Base-by-base conservation (phyloP, 306 rosid genomes). In the Inga leiocalycina region DNA sequence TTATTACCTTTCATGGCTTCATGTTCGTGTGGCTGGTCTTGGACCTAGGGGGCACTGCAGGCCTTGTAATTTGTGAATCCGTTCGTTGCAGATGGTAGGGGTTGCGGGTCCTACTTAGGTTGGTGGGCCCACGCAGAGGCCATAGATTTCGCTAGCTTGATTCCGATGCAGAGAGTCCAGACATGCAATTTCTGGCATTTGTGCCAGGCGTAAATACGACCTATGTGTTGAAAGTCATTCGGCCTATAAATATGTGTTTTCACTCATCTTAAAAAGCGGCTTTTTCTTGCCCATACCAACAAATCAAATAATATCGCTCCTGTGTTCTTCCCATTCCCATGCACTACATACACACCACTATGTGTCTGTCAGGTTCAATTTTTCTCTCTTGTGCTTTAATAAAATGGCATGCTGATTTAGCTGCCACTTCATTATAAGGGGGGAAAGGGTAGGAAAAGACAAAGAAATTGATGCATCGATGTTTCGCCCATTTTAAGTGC, bases 31-130 rank as follows among this genome's bases (percentile, higher is more conserved):
- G 27, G 30, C 10, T 44, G 44, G 70, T 52, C 68, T 70, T 72
- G 76, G 59, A 64, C 37, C 8, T 8, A 3, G 71, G 75, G 52
- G 67, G 11, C 80, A 74, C 54, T 14, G 15, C 66, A 3, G n/a
- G 72, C 22, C 20, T 68, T 39, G 74, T 69, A 44, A 39, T 39
- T 39, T 24, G 74, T 39, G 49, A 69, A 39, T 39, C 15, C 7
- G 16, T 77, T 54, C 34, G 4, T 10, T 61, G 61, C n/a, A 54
- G 16, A 16, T 54, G 57, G 30, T 75, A 79, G 41, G 74, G 51
- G 7, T 15, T 73, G 86, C 70, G 89, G 87, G 86, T 82, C 88
- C 85, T 74, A 32, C 57, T 30, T 0, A 22, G 80, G 75, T 88
- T 84, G 84, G 52, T 76, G 66, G 72, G 61, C 27, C 54, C 41